Percentiles rank a stretch among this genome's conserved stretches.
Conservation (phyloP, 352 stramenopile species). For the Phytophthora sojae region DNA sequence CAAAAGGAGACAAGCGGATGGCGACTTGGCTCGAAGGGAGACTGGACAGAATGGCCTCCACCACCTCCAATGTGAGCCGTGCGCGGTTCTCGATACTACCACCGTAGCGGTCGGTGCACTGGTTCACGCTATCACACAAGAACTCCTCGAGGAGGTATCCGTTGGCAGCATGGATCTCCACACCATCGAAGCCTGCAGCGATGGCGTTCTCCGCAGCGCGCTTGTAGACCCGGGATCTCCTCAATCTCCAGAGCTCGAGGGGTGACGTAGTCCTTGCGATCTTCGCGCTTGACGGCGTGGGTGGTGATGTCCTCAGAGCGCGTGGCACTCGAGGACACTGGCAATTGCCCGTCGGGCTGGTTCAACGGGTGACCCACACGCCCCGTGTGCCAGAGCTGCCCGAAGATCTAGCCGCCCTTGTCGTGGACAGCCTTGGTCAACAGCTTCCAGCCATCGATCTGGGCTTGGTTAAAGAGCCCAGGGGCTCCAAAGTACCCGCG, state of each 20-base stretch:
- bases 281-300: slow-evolving; percentile 19
- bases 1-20: slow-evolving; percentile 36
- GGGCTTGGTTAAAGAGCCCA: slow-evolving; percentile 51
- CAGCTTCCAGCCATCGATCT: slow-evolving; percentile 40
- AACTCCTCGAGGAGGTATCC: slow-evolving; percentile 93
- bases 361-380: slow-evolving; percentile 27
- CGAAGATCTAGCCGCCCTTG: slow-evolving; percentile 25
- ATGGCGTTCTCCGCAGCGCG: slow-evolving; percentile 62
- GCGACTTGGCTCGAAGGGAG: slow-evolving; percentile 32
- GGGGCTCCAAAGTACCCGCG: slow-evolving; percentile 35
- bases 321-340: slow-evolving; percentile 21
- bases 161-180: slow-evolving; percentile 91
- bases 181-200: slow-evolving; percentile 89
- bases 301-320: slow-evolving; percentile 7
- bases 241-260: slow-evolving; percentile 65
- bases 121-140: slow-evolving; percentile 75
- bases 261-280: slow-evolving; percentile 45
- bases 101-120: slow-evolving; percentile 80
- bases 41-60: slow-evolving; percentile 47
- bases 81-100: slow-evolving; percentile 80
- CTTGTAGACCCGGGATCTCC: slow-evolving; percentile 74
- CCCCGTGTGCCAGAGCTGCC: slow-evolving; percentile 27
- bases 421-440: slow-evolving; percentile 44
- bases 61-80: slow-evolving; percentile 67
- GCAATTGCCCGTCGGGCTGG: slow-evolving; percentile 21